Evolutionary conservation across 2,329 filamentous ascomycete genomes (phyloP), one percentile per base, ranked within the genome.

Genomic region (Leptosphaerulina australis): DNA sequence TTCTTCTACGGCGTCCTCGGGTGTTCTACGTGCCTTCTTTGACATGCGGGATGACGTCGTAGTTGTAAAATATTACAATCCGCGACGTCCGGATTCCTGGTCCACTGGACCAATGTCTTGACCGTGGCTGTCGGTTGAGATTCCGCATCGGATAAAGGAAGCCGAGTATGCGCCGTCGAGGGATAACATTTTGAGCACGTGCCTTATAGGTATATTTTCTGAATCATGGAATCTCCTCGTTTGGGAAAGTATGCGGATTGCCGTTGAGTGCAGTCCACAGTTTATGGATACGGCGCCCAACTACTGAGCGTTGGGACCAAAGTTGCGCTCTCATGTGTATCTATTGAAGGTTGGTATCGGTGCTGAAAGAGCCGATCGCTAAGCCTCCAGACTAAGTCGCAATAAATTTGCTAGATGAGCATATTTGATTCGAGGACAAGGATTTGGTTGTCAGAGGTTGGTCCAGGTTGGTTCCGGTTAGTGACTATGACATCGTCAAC

Each of bases 11-110:
- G 26, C 39, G 11, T 34, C 11, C 17, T 44, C 39, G 46, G 46
- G 10, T 14, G 46, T 44, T 50, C 46, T 50, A 44, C 28, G 39
- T 39, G 17, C 20, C 46, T 44, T 44, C 46, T 40, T 14, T 22
- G 34, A 34, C 39, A 33, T 22, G 46, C 46, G 34, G 38, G 33
- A 50, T 50, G 46, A 50, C 46, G 46, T 50, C 34, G 38, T 25
- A 17, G 14, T 8, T 5, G 2, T 11, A 7, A 21, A 15, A 40
- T 5, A 4, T 15, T 15, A 26, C 18, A 9, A 14, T 11, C 31
- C 25, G 11, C 37, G 44, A 40, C 22, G n/a, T 14, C 28, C n/a
- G 12, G 28, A 30, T n/a, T 30, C 28, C 26, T 10, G 12, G 26
- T 10, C 26, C 3, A 29, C 12, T 15, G n/a, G 28, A 30, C 28